Evolutionary conservation across 805 yeast species (phyloP).

Genomic region (Candida mattraensis): DNA sequence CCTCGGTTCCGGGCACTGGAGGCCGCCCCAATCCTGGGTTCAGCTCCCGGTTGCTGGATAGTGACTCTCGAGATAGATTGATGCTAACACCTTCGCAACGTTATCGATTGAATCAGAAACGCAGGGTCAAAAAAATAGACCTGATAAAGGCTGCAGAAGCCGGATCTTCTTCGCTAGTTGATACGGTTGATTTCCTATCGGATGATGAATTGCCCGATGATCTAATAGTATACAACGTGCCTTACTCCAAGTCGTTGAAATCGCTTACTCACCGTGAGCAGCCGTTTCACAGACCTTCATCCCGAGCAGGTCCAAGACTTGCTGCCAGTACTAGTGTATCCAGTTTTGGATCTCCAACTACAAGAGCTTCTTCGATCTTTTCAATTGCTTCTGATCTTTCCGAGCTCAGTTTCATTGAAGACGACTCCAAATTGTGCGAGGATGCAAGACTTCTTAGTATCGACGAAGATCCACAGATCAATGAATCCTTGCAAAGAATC

Average conservation of each 20-base stretch:
- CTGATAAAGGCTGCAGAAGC: slow-evolving; percentile 9
- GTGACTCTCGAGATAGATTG: slow-evolving; percentile 2
- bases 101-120: slow-evolving; percentile 25
- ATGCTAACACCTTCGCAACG: slow-evolving; percentile 31
- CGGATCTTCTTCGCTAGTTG: slow-evolving; percentile 12
- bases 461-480: slow-evolving; percentile 32
- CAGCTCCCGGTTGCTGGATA: background rate
- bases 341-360: slow-evolving; percentile 33
- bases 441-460: slow-evolving; percentile 39
- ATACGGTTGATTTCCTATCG: slow-evolving; percentile 38
- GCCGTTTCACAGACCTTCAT: slow-evolving; percentile 22
- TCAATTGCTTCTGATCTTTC: slow-evolving; percentile 36
- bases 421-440: slow-evolving; percentile 26
- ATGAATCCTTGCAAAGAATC: slow-evolving; percentile 39
- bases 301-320: background rate
- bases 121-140: slow-evolving; percentile 14
- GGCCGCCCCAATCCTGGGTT: background rate
- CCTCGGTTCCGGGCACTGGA: slow-evolving; percentile 1
- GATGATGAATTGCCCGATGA: slow-evolving; percentile 57
- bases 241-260: slow-evolving; percentile 55
- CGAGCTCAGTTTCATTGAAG: slow-evolving; percentile 25
- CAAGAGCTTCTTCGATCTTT: slow-evolving; percentile 47
- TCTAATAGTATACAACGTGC: slow-evolving; percentile 60
- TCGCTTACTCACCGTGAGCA: slow-evolving; percentile 39
- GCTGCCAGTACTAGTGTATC: slow-evolving; percentile 16